Base-by-base conservation (phyloP, 1,139 yeast species). In the Yamadazyma sp. region DNA sequence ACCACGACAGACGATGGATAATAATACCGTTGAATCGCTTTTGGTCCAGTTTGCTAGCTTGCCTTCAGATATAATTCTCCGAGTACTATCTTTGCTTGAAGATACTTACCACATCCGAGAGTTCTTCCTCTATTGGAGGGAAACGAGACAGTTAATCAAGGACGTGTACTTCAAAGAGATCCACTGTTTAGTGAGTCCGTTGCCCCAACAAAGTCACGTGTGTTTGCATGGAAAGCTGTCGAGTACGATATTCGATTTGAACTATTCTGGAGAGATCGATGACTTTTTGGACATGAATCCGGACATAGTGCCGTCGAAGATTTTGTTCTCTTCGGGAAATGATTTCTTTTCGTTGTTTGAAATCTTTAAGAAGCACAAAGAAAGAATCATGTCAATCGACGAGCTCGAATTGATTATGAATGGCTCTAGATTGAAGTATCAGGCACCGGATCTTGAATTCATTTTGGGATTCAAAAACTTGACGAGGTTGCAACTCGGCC, bases 131-230 rank as follows among this genome's bases (percentile, higher is more conserved):
- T 34, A 52, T 46, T 36, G 54, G 51, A 12, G 35, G 26, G 11
- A 42, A 52, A 25, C 57, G 2, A 33, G 67, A 35, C 34, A 39
- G 11, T 38, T 60, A 11, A 51, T 66, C n/a, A 50, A 61, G 3
- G 51, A 56, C 3, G 54, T 52, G 21, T 63, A 53, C 45, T 68
- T 53, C 42, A 53, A 54, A 29, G 72, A 67, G 31, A 27, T 67
- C 7, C 73, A 67, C 36, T 59, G 67, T 31, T 51, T 64, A 3
- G 51, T 67, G 10, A 53, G 65, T 10, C 71, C 71, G 1, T 54
- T 63, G 1, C 46, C 52, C 15, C 39, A 62, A 16, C 67, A 46
- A 24, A 34, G 31, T 18, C 67, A 21, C 61, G 62, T 45, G 43
- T 50, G 42, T 55, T 59, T 37, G 14, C 48, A 12, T 29, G 48